phyloP scores from a whole-genome alignment of 2,329 filamentous ascomycete species.

The Canariomyces notabilis region DNA sequence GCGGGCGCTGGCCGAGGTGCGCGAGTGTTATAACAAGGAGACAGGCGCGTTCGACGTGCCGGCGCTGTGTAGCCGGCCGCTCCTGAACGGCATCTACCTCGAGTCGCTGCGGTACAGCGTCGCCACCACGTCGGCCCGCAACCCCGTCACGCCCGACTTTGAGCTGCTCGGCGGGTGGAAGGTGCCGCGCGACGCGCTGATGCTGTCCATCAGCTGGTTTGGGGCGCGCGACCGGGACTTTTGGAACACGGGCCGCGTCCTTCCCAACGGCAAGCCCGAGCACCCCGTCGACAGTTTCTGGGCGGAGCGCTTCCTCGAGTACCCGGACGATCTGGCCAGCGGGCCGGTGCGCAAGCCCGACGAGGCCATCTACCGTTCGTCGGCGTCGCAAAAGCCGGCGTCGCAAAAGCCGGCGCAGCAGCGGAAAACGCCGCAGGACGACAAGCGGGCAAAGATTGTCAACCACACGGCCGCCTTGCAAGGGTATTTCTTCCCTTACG shows the following conservation, averaged over 20 bases:
- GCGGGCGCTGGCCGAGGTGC: conserved; percentile 13
- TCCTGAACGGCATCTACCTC: conserved; percentile 14
- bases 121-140: conserved; percentile 14
- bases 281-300: conserved; percentile 31
- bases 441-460: conserved; percentile 14
- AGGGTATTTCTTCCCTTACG: conserved; percentile 19
- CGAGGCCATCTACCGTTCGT: conserved; percentile 11
- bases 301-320: conserved; percentile 33
- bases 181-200: conserved; percentile 25
- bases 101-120: conserved; percentile 16
- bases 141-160: conserved; percentile 18
- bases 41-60: conserved; percentile 7
- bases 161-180: conserved; percentile 26
- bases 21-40: conserved; percentile 3
- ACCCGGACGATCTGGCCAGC: conserved; percentile 26
- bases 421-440: conserved; percentile 13
- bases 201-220: conserved; percentile 26
- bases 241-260: conserved; percentile 28
- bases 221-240: conserved; percentile 25
- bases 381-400: no score
- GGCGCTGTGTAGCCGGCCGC: conserved; percentile 11
- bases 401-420: no score
- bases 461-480: conserved; percentile 8
- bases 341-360: conserved; percentile 24
- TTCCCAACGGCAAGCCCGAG: conserved; percentile 15